phyloP scores from a whole-genome alignment of 2,329 filamentous ascomycete genomes.

The Colletotrichum orchidophilum region DNA sequence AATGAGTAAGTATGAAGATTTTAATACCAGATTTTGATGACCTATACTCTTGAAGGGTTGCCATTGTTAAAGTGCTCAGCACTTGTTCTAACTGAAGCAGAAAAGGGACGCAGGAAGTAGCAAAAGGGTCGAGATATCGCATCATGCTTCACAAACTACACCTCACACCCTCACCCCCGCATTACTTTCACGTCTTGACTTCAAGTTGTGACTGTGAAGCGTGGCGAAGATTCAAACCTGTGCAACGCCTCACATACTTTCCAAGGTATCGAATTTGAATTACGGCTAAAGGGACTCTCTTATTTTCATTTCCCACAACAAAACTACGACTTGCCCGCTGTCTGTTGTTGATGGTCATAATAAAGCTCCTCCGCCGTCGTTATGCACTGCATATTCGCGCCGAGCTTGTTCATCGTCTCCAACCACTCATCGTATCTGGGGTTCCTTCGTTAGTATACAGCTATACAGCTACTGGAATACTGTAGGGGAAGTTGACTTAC shows the following conservation, averaged over 20 bases:
- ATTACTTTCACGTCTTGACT: no score
- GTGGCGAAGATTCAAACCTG: no score
- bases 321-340: conserved; percentile 17
- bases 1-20: background rate
- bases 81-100: background rate
- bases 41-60: background rate
- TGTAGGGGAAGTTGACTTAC: background rate
- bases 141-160: no score
- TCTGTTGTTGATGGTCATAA: conserved; percentile 43
- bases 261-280: background rate
- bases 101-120: no score
- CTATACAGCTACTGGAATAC: fast-evolving
- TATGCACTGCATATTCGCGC: conserved; percentile 90
- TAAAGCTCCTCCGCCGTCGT: conserved; percentile 80
- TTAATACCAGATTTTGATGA: background rate
- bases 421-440: conserved; percentile 84
- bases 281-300: background rate
- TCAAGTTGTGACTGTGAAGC: no score
- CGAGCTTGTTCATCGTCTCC: conserved; percentile 94
- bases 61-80: background rate
- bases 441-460: background rate
- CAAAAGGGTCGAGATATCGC: no score
- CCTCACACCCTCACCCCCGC: no score
- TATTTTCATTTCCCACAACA: background rate
- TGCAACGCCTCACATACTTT: no score